These are phyloP conservation scores for Fonsecaea erecta DNA, from an alignment of 2,329 filamentous ascomycete genomes.

Conservation along the genomic window DNA sequence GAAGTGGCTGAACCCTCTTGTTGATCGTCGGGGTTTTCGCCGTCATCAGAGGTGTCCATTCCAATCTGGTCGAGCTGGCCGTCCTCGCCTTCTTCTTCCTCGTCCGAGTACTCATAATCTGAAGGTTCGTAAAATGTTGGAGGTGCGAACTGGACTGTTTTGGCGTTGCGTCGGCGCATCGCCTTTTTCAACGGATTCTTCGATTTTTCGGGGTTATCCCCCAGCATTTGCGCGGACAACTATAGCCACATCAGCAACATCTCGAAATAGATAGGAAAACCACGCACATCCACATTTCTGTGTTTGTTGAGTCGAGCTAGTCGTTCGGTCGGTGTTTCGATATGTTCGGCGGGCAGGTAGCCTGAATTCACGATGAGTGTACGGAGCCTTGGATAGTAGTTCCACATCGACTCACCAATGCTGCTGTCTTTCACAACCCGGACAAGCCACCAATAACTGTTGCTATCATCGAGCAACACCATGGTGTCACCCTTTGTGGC, in stretches of 20 bases:
- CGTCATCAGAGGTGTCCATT: conserved; percentile 50
- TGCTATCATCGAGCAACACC: conserved; percentile 96
- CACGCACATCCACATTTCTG: conserved; percentile 89
- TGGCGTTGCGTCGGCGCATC: conserved; percentile 79
- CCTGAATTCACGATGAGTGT: conserved; percentile 58
- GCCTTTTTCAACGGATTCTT: conserved; percentile 83
- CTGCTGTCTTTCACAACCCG: conserved; percentile 96
- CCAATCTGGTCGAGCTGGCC: conserved; percentile 41
- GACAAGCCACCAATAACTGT: conserved; percentile 99
- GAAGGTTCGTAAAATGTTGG: conserved; percentile 89
- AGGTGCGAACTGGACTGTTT: conserved; percentile 82
- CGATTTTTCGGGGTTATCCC: conserved; percentile 75
- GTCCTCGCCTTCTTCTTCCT: conserved; percentile 68
- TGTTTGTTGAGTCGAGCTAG: conserved; percentile 95
- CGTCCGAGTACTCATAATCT: conserved; percentile 81
- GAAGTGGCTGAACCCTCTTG: conserved; percentile 41
- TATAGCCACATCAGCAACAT: conserved; percentile 42
- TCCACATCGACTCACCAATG: conserved; percentile 64
- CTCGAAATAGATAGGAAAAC: conserved; percentile 10
- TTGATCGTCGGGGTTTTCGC: conserved; percentile 50
- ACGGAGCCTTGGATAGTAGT: conserved; percentile 8
- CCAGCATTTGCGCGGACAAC: conserved; percentile 73
- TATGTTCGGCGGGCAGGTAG: conserved; percentile 95
- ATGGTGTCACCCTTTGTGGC: conserved; percentile 98
- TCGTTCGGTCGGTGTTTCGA: conserved; percentile 95